Evolutionary conservation across 106 monocot species (phyloP).

Genomic region (Hemerocallis citrina): DNA sequence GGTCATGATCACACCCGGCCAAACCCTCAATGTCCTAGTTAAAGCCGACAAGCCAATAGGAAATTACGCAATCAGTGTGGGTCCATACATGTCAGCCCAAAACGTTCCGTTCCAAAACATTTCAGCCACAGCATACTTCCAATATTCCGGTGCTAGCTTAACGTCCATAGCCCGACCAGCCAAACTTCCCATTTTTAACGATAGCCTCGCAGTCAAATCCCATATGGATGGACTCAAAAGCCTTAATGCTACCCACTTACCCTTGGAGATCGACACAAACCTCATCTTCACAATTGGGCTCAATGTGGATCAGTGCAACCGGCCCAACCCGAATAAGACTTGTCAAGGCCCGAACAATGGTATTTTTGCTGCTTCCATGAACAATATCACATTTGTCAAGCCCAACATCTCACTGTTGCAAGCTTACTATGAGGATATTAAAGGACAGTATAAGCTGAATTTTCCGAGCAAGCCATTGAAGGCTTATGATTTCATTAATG

Average conservation of each 20-base stretch:
- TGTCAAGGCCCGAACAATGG: conserved; percentile 28
- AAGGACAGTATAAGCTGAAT: conserved; percentile 14
- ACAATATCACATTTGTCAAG: conserved; percentile 27
- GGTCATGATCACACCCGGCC: conserved; percentile 33
- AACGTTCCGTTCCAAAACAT: conserved; percentile 25
- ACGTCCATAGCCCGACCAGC: conserved; percentile 6
- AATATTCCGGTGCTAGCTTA: conserved; percentile 15
- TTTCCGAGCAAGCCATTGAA: conserved; percentile 19
- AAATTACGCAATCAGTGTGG: conserved; percentile 20
- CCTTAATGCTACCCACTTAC: conserved; percentile 19
- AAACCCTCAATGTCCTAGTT: conserved; percentile 29
- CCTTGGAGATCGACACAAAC: conserved; percentile 20
- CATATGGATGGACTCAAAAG: conserved; percentile 17
- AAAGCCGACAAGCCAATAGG: conserved; percentile 21
- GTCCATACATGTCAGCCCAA: conserved; percentile 24
- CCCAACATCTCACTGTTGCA: conserved; percentile 16
- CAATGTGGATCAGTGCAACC: conserved; percentile 19
- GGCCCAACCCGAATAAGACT: conserved; percentile 22
- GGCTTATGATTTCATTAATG: conserved; percentile 29
- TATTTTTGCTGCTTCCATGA: conserved; percentile 23
- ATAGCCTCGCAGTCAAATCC: conserved; percentile 16
- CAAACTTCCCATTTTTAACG: conserved; percentile 21
- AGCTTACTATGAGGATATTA: conserved; percentile 19
- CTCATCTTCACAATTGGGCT: conserved; percentile 40
- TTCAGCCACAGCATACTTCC: conserved; percentile 22